Base-by-base conservation (phyloP, 495 filamentous ascomycete species). In the Cercophora samala region DNA sequence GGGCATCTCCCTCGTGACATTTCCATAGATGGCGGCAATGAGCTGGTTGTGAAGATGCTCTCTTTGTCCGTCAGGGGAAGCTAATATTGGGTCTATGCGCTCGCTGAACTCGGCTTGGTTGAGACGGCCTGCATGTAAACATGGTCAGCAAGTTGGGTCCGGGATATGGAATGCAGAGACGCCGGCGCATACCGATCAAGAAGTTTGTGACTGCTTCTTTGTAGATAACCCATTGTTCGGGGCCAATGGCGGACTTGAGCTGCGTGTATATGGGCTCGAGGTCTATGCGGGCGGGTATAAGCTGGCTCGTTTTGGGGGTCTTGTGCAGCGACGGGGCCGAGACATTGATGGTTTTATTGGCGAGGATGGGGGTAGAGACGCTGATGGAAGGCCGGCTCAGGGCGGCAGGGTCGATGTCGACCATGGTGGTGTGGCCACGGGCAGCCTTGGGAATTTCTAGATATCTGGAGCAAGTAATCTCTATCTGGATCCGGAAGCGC, bases 41-140 rank as follows among this genome's bases (percentile, higher is more conserved):
- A 98, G 88, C 74, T 92, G 90, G 77, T 99, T 99, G 78, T 99
- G 95, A 19, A 95, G 86, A 75, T 96, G 91, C 73, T 89, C 87
- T 58, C 79, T 89, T 73, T 88, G 84, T 59, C 90, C 86, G 73
- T 89, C 87, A 62, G 87, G 83, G 69, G 88, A 90, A 68, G 91
- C 79, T 56, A 93, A 84, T 69, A 85, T 79, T 6, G 85, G 83
- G 68, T 93, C 88, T 69, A 96, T 90, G 68, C 87, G 85, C 72
- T 87, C 86, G 64, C 88, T 85, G 74, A 94, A 86, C 77, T 99
- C 96, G 69, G 83, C 85, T 79, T 95, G 91, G 76, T 94, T 95
- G 64, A 94, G 84, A 59, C 90, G 88, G 64, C 93, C 93, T 94
- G 75, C 17, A 29, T 17, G 8, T 21, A 59, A 6, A 64, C 60